Conservation (phyloP, 1,139 yeast genomes). For the Diutina siamensis region DNA sequence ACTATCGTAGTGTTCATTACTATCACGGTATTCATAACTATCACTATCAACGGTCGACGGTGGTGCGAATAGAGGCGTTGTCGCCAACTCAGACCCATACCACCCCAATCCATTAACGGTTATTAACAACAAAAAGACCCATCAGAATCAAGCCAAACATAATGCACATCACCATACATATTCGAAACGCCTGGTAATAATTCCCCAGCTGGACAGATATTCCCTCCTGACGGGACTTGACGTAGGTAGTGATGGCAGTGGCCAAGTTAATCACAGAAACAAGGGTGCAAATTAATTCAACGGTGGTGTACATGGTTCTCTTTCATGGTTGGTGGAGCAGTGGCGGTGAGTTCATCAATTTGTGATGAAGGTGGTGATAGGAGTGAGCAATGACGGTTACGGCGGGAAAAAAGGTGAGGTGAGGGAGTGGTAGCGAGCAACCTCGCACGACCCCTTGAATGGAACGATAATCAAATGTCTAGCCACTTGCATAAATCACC, state of each 20-base stretch:
- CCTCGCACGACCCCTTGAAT: too few relatives aligned
- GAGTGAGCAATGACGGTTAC: background rate
- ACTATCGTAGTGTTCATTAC: too few relatives aligned
- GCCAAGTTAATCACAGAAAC: constrained; percentile 15
- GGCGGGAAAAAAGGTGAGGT: background rate
- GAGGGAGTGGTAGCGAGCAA: too few relatives aligned
- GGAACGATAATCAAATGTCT: too few relatives aligned
- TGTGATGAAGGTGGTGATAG: background rate
- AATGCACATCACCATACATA: constrained; percentile 4
- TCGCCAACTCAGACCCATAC: too few relatives aligned
- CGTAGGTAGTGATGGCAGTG: constrained; percentile 14
- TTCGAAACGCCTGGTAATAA: constrained; percentile 14
- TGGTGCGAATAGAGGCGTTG: too few relatives aligned
- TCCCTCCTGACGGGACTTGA: constrained; percentile 13
- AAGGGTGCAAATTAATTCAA: constrained; percentile 14
- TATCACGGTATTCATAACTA: too few relatives aligned
- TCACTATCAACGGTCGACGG: too few relatives aligned
- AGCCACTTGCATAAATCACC: too few relatives aligned
- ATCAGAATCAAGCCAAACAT: constrained; percentile 4
- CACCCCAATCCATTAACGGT: background rate
- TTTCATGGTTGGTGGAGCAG: background rate
- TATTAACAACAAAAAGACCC: background rate
- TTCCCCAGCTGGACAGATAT: constrained; percentile 14
- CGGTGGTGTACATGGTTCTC: constrained; percentile 5
- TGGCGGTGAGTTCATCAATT: too few relatives aligned